Base-by-base conservation (phyloP, 371 early-diverging fungal species). In the Mortierella sp. region DNA sequence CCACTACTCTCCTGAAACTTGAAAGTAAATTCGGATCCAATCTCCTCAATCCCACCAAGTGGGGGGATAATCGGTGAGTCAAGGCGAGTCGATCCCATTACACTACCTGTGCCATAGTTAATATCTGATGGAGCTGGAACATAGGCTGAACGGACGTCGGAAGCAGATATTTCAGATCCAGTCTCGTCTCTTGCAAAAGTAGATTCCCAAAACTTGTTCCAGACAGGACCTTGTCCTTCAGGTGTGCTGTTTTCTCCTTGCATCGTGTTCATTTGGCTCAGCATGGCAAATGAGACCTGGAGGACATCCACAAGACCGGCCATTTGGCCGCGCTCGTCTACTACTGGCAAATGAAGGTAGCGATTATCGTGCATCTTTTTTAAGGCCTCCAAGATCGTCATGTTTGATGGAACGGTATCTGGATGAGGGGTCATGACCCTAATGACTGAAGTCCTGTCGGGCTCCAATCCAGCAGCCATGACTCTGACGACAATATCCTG, bases 341-440 rank as follows among this genome's bases (percentile, higher is more conserved):
- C 88, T 0, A 97, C 93, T 0, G 97, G 97, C 49, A 97, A 85
- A 73, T 97, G 96, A 32, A 97, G 89, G 76, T 96, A 97, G 70
- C 92, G 93, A 57, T 82, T 83, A 78, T 86, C 96, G 79, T 97
- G 92, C 90, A 97, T 92, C 84, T 93, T 95, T 77, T 94, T 92
- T 56, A 97, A 85, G 1, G 96, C 97, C 37, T 96, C 96, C 71
- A 96, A 81, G 61, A 96, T 92, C 8, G 95, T 86, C 54, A 93
- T 93, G 55, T 87, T 85, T 37, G 92, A 88, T 35, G 86, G 66
- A 3, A 94, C 94, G 1, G 93, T 93, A 80, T 98, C 97, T 0
- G 97, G 97, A 65, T 96, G 94, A 51, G 96, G 96, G 0, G 97
- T 97, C 96, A 97, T 96, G 26, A 96, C 95, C 43, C 97, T 91